A percentile compares a stretch with the other conserved stretches of the same genome.
Conservation (phyloP, 257 asterid species). For the Pogostemon cablin region DNA sequence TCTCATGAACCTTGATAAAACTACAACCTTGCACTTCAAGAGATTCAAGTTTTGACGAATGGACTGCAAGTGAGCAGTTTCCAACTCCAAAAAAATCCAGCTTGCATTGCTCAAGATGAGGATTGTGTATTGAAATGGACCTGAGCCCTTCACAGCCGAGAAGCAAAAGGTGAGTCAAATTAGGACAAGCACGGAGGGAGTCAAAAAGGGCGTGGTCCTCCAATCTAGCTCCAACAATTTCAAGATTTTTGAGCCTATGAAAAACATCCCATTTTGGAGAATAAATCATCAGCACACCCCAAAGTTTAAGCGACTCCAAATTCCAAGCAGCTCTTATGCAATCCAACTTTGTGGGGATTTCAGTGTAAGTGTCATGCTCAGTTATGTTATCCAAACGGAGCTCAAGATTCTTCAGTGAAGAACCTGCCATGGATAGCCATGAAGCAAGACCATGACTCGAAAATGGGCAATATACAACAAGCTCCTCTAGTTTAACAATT, state of each 20-base stretch:
- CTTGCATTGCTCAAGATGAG: conserved; percentile 67
- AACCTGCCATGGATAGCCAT: conserved; percentile 66
- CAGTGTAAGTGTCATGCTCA: conserved; percentile 43
- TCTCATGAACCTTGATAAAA: conserved; percentile 63
- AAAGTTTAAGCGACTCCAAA: conserved; percentile 84
- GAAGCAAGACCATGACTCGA: conserved; percentile 63
- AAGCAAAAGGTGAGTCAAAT: conserved; percentile 66
- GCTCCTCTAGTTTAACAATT: conserved; percentile 60
- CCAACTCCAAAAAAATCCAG: conserved; percentile 84
- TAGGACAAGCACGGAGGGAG: conserved; percentile 77
- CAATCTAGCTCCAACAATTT: conserved; percentile 91
- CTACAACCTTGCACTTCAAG: conserved; percentile 96
- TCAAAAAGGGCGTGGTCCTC: conserved; percentile 61
- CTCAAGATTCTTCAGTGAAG: conserved; percentile 69
- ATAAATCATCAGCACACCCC: conserved; percentile 84
- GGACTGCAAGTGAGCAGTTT: conserved; percentile 58
- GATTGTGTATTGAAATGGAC: conserved; percentile 58
- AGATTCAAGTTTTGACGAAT: conserved; percentile 57
- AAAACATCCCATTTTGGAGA: conserved; percentile 86
- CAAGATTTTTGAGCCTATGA: conserved; percentile 71
- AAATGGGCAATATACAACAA: conserved; percentile 86
- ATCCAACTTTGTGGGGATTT: conserved; percentile 72
- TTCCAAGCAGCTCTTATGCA: conserved; percentile 63
- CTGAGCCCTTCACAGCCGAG: conserved; percentile 91
- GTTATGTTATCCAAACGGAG: conserved; percentile 81